phyloP scores from a whole-genome alignment of 2,329 filamentous ascomycete genomes.

The Monilinia vaccinii-corymbosi region DNA sequence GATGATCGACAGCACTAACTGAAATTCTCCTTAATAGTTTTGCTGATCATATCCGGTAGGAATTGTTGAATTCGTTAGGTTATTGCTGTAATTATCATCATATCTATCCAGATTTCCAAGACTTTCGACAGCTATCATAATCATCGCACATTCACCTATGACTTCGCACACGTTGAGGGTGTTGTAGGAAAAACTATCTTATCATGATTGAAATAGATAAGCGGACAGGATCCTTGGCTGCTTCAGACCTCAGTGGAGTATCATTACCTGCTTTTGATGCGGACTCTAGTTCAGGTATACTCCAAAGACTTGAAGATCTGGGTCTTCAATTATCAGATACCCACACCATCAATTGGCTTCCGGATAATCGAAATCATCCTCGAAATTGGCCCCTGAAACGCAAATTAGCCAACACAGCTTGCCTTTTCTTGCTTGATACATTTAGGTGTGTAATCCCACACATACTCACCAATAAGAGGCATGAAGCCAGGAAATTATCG shows the following conservation, averaged over 20 bases:
- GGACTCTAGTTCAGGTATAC: background rate
- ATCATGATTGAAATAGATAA: background rate
- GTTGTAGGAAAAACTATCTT: background rate
- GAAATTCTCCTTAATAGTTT: background rate
- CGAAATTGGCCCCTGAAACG: slow-evolving; percentile 2
- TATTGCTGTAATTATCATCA: background rate
- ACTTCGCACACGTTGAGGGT: background rate
- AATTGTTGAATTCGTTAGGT: background rate
- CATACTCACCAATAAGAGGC: background rate
- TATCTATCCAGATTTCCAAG: background rate
- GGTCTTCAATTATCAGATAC: background rate
- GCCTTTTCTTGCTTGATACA: slow-evolving; percentile 3
- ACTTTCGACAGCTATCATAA: background rate
- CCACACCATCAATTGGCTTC: background rate
- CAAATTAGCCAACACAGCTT: background rate
- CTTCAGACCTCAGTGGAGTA: background rate
- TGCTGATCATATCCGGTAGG: background rate
- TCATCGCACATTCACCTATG: background rate
- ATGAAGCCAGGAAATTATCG: background rate
- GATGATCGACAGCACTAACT: background rate
- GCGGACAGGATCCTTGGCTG: background rate
- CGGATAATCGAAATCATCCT: background rate
- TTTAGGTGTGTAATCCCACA: background rate
- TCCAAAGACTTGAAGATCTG: background rate
- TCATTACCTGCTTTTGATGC: background rate